Conservation (phyloP, 805 yeast species). For the Hanseniaspora lachancei region DNA sequence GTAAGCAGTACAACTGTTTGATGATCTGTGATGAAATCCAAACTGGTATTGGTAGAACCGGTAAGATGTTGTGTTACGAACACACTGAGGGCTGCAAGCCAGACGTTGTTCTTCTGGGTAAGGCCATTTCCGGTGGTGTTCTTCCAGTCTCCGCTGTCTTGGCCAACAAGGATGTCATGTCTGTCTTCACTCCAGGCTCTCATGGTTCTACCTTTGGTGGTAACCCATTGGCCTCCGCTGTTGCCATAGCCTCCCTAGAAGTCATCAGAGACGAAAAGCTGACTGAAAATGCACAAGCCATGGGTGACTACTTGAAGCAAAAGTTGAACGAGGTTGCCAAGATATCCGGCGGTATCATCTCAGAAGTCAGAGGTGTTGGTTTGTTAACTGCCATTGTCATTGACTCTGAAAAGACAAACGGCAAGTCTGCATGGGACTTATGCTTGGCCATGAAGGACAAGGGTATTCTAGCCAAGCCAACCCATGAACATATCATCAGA, state of each 20-base stretch:
- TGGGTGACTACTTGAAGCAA: conserved; percentile 57
- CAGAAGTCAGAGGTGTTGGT: conserved; percentile 70
- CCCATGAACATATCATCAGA: conserved; percentile 90
- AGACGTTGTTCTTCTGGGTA: conserved; percentile 78
- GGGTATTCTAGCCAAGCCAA: conserved; percentile 91
- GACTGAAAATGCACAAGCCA: conserved; percentile 57
- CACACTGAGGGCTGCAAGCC: conserved; percentile 72
- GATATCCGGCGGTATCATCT: conserved; percentile 41
- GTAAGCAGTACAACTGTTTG: conserved; percentile 72
- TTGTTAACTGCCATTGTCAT: conserved; percentile 82
- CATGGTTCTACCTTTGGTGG: conserved; percentile 98
- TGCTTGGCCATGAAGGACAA: conserved; percentile 77
- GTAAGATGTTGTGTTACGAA: conserved; percentile 82
- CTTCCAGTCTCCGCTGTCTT: conserved; percentile 84
- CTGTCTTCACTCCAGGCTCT: conserved; percentile 81
- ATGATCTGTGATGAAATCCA: conserved; percentile 94
- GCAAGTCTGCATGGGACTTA: conserved; percentile 91
- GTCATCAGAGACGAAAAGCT: conserved; percentile 80
- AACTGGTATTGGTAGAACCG: conserved; percentile 96
- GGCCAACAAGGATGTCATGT: conserved; percentile 82
- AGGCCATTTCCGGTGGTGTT: conserved; percentile 92
- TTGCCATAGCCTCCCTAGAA: conserved; percentile 82
- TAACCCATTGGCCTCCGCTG: conserved; percentile 85
- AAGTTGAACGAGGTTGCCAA: conserved; percentile 43
- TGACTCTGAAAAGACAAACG: conserved; percentile 69